Conservation (phyloP, 345 rosid genomes). For the Fremontodendron californicum region DNA sequence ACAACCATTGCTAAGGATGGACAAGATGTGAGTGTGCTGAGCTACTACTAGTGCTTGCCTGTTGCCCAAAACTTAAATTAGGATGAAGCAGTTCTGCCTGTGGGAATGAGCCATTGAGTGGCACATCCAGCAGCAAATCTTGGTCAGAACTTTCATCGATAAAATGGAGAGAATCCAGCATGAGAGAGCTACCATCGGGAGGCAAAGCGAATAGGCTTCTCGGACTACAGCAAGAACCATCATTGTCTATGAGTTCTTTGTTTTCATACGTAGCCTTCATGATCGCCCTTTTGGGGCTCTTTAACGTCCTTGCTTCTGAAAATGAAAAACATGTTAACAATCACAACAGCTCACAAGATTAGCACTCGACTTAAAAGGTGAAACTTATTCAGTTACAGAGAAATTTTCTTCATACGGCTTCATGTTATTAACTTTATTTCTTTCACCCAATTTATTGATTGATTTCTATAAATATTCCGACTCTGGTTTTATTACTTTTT, state of each 20-base stretch:
- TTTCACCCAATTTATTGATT: background rate
- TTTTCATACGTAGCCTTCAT: conserved; percentile 48
- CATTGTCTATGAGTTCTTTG: conserved; percentile 58
- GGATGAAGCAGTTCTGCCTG: conserved; percentile 90
- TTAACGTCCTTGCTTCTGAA: conserved; percentile 58
- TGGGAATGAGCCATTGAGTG: conserved; percentile 76
- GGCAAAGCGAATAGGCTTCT: conserved; percentile 70
- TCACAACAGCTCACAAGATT: background rate
- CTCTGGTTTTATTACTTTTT: background rate
- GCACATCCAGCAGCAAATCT: conserved; percentile 80
- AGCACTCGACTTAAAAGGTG: background rate
- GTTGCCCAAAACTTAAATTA: conserved; percentile 38
- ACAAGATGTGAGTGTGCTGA: conserved; percentile 37
- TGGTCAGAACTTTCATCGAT: conserved; percentile 63
- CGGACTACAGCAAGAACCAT: conserved; percentile 68
- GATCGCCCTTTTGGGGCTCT: conserved; percentile 62
- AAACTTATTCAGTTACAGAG: background rate
- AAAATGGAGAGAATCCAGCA: conserved; percentile 52
- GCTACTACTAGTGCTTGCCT: conserved; percentile 66
- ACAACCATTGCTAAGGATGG: conserved; percentile 36
- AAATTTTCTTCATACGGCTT: background rate
- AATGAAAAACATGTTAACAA: background rate
- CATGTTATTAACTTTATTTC: background rate
- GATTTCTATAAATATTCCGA: background rate
- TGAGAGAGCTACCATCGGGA: conserved; percentile 52